Base-by-base conservation (phyloP, 768 basidiomycete genomes). In the Crucibulum laeve region DNA sequence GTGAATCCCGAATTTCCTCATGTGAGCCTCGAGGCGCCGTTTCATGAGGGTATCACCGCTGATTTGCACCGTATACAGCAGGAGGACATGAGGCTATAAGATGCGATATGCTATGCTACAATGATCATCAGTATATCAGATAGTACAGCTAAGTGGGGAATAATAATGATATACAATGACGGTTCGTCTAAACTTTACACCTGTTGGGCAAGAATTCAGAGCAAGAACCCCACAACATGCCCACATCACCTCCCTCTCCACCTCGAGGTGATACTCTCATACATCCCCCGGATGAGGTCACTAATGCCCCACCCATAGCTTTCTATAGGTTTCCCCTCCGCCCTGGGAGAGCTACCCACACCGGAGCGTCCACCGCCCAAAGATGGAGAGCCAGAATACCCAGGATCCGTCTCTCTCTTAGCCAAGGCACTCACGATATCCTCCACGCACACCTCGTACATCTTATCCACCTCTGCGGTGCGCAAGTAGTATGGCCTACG, bases 401-500 rank as follows among this genome's bases (percentile, higher is more conserved):
- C 38, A 40, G 22, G 46, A 22, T 34, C 51, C 49, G 40, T 54
- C 26, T 40, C 58, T 48, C 55, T 58, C 49, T 54, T 58, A 18
- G 47, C 54, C 40, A 79, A 54, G 15, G 64, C 73, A 40, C 53
- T 47, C 44, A 76, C 47, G 43, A 88, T 78, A 7, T 76, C 78
- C 45, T 75, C 73, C 4, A 60, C 78, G 30, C 71, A 70, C 4
- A 70, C 74, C 23, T 68, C 57, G 52, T 76, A 87, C 34, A 73
- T 57, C 49, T 61, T 70, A 46, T 70, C 70, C 8, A 91, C 66
- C 64, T 91, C 90, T 15, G 58, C 63, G 6, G 69, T 67, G 18
- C 77, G 73, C 18, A 68, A 62, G 46, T 86, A 73, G 46, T 82
- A 79, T 3, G 77, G 67, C 37, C 84, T 66, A 15, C 89, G 74